These are phyloP conservation scores for Malus fusca DNA, from an alignment of 306 rosid species.

Conservation along the genomic window DNA sequence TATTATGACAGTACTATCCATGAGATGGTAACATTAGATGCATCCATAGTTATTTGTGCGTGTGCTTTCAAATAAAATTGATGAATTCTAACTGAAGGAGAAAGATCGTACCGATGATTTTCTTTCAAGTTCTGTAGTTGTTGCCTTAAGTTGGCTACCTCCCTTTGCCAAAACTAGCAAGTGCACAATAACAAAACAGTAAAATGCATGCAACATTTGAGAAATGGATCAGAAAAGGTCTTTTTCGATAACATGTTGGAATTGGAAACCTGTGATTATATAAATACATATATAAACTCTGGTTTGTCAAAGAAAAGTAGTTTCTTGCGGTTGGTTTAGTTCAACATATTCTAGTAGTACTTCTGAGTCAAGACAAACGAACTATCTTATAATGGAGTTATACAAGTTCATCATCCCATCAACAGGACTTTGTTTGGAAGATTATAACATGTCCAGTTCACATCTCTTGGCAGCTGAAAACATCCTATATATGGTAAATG, in stretches of 20 bases:
- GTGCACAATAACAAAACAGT: background rate
- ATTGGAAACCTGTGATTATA: background rate
- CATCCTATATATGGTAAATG: background rate
- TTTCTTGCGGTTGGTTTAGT: background rate
- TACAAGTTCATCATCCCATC: background rate
- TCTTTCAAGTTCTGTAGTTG: conserved; percentile 69
- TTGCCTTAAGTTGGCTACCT: conserved; percentile 63
- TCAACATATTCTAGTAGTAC: background rate
- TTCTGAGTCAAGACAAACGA: conserved; percentile 19
- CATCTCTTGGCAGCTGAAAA: background rate
- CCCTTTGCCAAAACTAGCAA: conserved; percentile 75
- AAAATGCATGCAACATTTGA: background rate
- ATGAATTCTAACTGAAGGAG: background rate
- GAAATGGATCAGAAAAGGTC: background rate
- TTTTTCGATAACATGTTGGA: background rate
- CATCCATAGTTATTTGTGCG: background rate
- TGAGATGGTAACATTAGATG: background rate
- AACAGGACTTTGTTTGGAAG: background rate
- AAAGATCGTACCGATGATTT: conserved; percentile 48
- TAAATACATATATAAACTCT: background rate
- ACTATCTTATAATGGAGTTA: conserved; percentile 19
- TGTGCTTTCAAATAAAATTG: background rate
- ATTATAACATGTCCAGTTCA: background rate
- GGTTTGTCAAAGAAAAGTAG: background rate
- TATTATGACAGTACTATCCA: background rate